These are phyloP conservation scores for Vanilla planifolia DNA, from an alignment of 106 monocot genomes.

Conservation along the genomic window DNA sequence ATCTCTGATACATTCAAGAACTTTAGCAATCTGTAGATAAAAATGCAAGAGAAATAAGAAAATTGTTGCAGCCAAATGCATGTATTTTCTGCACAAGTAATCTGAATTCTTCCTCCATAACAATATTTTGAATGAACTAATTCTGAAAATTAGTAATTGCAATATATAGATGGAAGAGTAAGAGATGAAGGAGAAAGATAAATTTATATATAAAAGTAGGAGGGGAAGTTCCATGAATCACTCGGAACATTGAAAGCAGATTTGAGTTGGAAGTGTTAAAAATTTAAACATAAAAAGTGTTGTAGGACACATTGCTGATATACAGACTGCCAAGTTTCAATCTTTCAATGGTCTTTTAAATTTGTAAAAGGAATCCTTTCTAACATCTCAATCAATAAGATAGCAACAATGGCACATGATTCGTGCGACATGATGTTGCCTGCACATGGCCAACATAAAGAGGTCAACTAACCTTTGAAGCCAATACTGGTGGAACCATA, in stretches of 20 bases:
- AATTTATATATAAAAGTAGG: no score
- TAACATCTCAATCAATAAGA: background rate
- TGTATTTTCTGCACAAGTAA: background rate
- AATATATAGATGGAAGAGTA: no score
- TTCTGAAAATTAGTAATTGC: background rate
- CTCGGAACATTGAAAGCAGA: background rate
- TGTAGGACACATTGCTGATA: background rate
- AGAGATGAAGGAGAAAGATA: no score
- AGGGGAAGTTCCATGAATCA: no score
- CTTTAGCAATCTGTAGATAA: slow-evolving; percentile 44
- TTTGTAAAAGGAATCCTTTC: background rate
- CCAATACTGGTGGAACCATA: slow-evolving; percentile 51
- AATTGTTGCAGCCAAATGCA: slow-evolving; percentile 3
- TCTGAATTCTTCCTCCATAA: background rate
- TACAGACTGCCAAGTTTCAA: no score
- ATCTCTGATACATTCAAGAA: slow-evolving; percentile 40
- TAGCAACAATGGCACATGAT: background rate
- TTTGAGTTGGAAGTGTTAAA: no score
- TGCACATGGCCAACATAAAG: background rate
- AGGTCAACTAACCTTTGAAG: slow-evolving; percentile 46
- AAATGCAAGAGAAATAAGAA: background rate
- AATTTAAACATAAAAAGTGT: background rate
- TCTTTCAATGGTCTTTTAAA: no score
- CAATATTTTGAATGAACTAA: background rate
- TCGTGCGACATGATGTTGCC: no score